Base-by-base conservation (phyloP, 2,329 filamentous ascomycete genomes). In the Polychaeton citri region DNA sequence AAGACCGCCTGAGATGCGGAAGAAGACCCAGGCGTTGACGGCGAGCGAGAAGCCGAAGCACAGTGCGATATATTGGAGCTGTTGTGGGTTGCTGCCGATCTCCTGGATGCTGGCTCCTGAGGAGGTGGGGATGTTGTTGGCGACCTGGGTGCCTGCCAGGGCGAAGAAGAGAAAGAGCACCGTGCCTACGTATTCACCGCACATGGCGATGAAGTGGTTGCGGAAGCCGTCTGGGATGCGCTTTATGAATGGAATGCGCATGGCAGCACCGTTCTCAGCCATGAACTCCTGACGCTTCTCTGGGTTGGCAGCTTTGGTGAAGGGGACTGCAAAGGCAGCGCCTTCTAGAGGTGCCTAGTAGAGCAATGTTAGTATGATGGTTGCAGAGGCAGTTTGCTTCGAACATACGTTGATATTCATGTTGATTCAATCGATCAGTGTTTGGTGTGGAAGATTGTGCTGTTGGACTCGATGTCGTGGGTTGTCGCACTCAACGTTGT, bases 161-260 rank as follows among this genome's bases (percentile, higher is more conserved):
- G 62, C 62, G 35, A 66, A 62, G 52, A 58, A 65, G 20, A 66
- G 52, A 36, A 66, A 65, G 39, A 65, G 55, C 6, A 60, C 57
- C 1, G 62, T 65, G 18, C 62, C 62, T 6, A 63, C 59, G 32
- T 59, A 64, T 36, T 65, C 62, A 36, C 57, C 58, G 26, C 39
- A 39, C 37, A 51, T 45, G 18, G 53, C 52, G 9, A 55, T 43
- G 40, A 54, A 48, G 35, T 55, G 51, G 31, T 50, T 50, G 34
- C 51, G 48, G 20, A 51, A 33, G 16, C 37, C 38, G 30, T 52
- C 47, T 2, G 51, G 51, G 9, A 54, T 39, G 6, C 42, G 42
- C 32, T 40, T 37, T 36, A 36, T 38, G 19, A 51, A 45, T 6
- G 52, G 52, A 5, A 57, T 37, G 19, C 52, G 53, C 12, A 49